Percentiles rank a stretch among this genome's conserved stretches.
Conservation (phyloP, 192 early-diverging fungal genomes). For the Podila epicladia region DNA sequence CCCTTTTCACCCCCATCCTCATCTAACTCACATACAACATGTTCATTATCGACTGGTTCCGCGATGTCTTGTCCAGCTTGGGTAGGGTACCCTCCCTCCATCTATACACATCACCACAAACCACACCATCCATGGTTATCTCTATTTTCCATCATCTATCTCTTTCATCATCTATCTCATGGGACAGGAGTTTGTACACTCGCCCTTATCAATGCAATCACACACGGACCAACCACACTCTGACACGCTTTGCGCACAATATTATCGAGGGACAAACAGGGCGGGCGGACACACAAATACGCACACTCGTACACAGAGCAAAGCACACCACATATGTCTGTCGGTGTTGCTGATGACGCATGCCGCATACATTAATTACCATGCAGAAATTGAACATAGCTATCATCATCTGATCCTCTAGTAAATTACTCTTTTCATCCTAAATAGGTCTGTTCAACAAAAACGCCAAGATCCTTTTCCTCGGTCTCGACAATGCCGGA, state of each 20-base stretch:
- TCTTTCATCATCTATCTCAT: not conserved
- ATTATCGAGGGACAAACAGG: not conserved
- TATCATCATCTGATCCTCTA: not conserved
- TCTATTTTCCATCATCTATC: not conserved
- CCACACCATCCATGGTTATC: not conserved
- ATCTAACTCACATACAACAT: slow-evolving; percentile 59
- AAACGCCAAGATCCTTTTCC: slow-evolving; percentile 98
- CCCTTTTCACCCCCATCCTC: not conserved
- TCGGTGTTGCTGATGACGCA: too few species aligned
- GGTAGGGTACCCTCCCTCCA: slow-evolving; percentile 67
- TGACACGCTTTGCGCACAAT: slow-evolving; percentile 7
- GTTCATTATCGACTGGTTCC: slow-evolving; percentile 99
- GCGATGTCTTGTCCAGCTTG: slow-evolving; percentile 87
- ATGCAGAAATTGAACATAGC: too few species aligned
- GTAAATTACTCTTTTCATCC: not conserved
- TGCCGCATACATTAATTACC: too few species aligned
- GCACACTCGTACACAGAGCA: too few species aligned
- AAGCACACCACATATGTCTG: too few species aligned
- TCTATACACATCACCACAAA: not conserved
- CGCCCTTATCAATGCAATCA: not conserved
- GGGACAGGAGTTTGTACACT: not conserved
- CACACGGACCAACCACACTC: not conserved
- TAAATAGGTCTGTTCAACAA: slow-evolving; percentile 94
- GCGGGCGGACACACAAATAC: not conserved
- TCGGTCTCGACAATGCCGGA: slow-evolving; percentile 98